These are phyloP conservation scores for Zygoascus ofunaensis DNA, from an alignment of 805 yeast genomes.

Conservation along the genomic window DNA sequence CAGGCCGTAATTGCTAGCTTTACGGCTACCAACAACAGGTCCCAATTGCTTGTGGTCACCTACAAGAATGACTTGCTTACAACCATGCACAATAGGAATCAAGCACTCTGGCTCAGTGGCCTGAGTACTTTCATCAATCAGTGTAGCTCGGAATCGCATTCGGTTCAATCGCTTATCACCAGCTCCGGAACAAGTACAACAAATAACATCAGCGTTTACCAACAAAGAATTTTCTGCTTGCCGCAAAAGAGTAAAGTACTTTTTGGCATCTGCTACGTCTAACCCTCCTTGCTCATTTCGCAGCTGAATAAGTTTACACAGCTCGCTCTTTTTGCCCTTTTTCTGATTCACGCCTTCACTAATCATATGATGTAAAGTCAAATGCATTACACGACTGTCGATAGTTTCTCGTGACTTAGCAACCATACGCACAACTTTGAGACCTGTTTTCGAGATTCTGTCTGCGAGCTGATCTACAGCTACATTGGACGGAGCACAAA, in stretches of 20 bases:
- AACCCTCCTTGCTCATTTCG: slow-evolving; percentile 65
- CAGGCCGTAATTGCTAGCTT: slow-evolving; percentile 81
- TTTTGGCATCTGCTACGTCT: slow-evolving; percentile 42
- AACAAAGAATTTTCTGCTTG: slow-evolving; percentile 44
- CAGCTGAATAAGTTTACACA: slow-evolving; percentile 48
- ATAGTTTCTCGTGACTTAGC: slow-evolving; percentile 78
- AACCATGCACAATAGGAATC: slow-evolving; percentile 83
- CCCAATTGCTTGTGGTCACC: slow-evolving; percentile 97
- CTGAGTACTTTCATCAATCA: slow-evolving; percentile 90
- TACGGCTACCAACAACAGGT: slow-evolving; percentile 73
- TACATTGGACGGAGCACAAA: slow-evolving; percentile 92
- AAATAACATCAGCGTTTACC: slow-evolving; percentile 61
- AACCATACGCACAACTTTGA: slow-evolving; percentile 66
- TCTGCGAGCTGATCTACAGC: slow-evolving; percentile 87
- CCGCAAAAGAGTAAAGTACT: slow-evolving; percentile 35
- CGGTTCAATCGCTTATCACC: slow-evolving; percentile 57
- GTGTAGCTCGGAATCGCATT: slow-evolving; percentile 60
- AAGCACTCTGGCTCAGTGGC: slow-evolving; percentile 88
- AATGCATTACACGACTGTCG: slow-evolving; percentile 49
- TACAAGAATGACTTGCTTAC: slow-evolving; percentile 78
- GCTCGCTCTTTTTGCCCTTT: slow-evolving; percentile 25
- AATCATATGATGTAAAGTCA: slow-evolving; percentile 52
- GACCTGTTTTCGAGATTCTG: slow-evolving; percentile 58
- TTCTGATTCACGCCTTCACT: slow-evolving; percentile 5
- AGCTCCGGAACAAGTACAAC: slow-evolving; percentile 90